These are phyloP conservation scores for Cucurbita ficifolia DNA, from an alignment of 306 rosid species.

Conservation along the genomic window DNA sequence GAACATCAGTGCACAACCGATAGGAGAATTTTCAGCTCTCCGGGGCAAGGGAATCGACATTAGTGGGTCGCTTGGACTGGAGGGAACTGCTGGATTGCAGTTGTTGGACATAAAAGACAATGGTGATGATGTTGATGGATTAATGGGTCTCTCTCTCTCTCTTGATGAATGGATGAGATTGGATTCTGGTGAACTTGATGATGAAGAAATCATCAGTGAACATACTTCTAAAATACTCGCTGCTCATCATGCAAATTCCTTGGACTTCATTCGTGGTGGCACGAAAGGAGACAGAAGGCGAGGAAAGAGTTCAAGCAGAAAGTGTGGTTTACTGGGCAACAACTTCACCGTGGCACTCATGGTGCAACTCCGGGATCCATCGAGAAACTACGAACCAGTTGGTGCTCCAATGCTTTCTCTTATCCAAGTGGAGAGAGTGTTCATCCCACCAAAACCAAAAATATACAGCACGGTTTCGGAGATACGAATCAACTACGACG, in stretches of 20 bases:
- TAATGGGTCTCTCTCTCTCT: conserved; percentile 68
- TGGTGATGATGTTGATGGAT: conserved; percentile 40
- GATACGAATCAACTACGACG: conserved; percentile 28
- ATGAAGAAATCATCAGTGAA: conserved; percentile 63
- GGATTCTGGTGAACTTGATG: conserved; percentile 85
- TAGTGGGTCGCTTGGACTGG: conserved; percentile 44
- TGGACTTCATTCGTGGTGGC: conserved; percentile 38
- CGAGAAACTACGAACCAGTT: conserved; percentile 71
- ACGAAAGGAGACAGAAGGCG: conserved; percentile 44
- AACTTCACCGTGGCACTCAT: conserved; percentile 68
- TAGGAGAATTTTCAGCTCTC: conserved; percentile 39
- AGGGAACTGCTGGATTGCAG: conserved; percentile 76
- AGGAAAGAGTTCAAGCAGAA: conserved; percentile 35
- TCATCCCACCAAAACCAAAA: conserved; percentile 64
- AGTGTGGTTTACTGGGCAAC: conserved; percentile 73
- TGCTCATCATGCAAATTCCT: conserved; percentile 75
- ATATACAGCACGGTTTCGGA: conserved; percentile 35
- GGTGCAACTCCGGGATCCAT: conserved; percentile 91
- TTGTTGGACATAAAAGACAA: conserved; percentile 46
- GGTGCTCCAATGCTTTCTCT: conserved; percentile 85
- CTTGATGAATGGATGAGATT: conserved; percentile 88
- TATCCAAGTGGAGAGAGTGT: conserved; percentile 80
- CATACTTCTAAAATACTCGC: conserved; percentile 70
- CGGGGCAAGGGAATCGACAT: conserved; percentile 41
- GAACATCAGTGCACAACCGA: conserved; percentile 44